Evolutionary conservation across 441 rosid species (phyloP), one percentile per base, ranked within the genome.

Genomic region (Populus tomentosa): DNA sequence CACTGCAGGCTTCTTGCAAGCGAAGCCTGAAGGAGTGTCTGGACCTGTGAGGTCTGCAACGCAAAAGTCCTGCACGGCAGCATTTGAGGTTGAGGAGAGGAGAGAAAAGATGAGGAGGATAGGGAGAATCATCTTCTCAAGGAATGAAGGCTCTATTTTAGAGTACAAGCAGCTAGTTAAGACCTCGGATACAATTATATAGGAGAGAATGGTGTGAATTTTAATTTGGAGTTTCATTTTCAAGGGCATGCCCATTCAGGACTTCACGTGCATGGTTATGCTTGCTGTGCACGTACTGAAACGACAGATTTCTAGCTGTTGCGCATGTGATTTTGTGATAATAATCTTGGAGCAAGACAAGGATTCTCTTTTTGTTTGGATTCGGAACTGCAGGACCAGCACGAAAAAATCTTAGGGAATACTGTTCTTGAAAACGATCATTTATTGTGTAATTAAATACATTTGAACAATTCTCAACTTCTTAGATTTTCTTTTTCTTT

Each of bases 11-110:
- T 77, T 80, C 91, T 85, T 91, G 92, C 97, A 94, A 53, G 91
- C 68, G 84, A 80, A 92, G 26, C 97, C 98, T 26, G 90, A 67
- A 16, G 94, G 98, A 71, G 86, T 78, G 28, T 88, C 88, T 3
- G 93, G 87, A 26, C 71, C 85, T 6, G 78, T 68, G 4, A 84
- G 79, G 83, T 91, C 90, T 21, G 84, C 97, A 4, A 94, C 97
- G 26, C 98, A 92, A 81, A 91, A 90, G 81, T 94, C 97, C 38
- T 82, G 86, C 70, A 87, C 88, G 0, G 89, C 77, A 24, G 97
- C 95, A 70, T 80, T 38, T 77, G 93, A 85, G 67, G 86, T 26
- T 69, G 91, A 79, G 24, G 83, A 78, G 81, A 90, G 77, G 71
- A 92, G 76, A 63, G 89, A 84, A 72, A 83, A 14, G 53, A 84